Base-by-base conservation (phyloP, 2,329 filamentous ascomycete genomes). In the Taxawa tesnikishii region DNA sequence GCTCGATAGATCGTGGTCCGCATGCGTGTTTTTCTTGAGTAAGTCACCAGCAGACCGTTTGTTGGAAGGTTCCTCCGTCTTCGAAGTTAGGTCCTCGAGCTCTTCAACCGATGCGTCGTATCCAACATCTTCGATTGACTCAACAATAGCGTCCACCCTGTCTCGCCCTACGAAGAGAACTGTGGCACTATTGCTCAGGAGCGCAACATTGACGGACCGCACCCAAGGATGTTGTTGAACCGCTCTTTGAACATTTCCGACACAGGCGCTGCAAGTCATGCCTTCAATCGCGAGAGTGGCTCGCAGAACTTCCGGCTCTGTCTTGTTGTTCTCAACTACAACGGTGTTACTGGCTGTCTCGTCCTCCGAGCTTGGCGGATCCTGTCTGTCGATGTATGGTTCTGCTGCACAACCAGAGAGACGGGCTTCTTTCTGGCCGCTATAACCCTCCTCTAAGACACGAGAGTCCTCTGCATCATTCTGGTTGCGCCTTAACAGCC, bases 251-350 rank as follows among this genome's bases (percentile, higher is more conserved):
- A 73, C 56, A 17, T 60, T 56, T 10, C 59, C 61, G 5, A 67
- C 60, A 42, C 70, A 74, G 4, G 68, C 60, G 33, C 67, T 67
- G 44, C 69, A 73, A 3, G 68, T 73, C 67, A 74, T 71, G 9
- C 70, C 70, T n/a, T 57, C 58, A 26, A 74, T 63, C n/a, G 62
- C 60, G 39, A 68, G 58, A 7, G 62, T 59, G 11, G 60, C 63
- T 32, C 26, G 29, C 11, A 32, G 28, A 3, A 28, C 14, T 12
- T 31, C 19, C 19, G 8, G 19, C 8, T 8, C 19, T n/a, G 8
- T n/a, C 19, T 23, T n/a, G 8, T 8, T n/a, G 8, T 23, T 23
- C 19, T 23, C 19, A 8, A 23, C 19, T 8, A 23, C 19, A 8
- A 23, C 19, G n/a, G n/a, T n/a, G n/a, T n/a, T n/a, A n/a, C n/a